A percentile compares a stretch with the other conserved stretches of the same genome.
These are phyloP conservation scores for Puccinellia tenuiflora DNA, from an alignment of 176 grass and related monocot genomes.

Conservation along the genomic window DNA sequence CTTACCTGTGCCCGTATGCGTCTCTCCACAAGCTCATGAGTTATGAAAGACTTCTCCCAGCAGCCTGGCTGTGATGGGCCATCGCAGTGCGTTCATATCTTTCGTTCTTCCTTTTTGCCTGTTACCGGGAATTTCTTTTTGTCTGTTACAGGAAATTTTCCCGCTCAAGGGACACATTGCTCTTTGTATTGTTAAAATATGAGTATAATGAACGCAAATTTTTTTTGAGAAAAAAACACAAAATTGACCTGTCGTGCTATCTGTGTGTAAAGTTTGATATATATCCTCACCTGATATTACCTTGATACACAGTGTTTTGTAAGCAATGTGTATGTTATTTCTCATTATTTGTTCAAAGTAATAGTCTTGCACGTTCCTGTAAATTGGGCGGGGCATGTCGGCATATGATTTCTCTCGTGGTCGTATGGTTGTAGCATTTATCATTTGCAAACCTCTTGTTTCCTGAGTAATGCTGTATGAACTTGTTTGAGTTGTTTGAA, in stretches of 20 bases:
- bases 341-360: too few species aligned
- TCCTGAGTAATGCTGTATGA: too few species aligned
- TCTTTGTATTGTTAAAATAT: neutral
- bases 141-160: neutral
- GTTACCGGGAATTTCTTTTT: neutral
- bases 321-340: too few species aligned
- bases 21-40: constrained; percentile 40
- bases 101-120: neutral
- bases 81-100: neutral
- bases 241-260: neutral
- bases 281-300: neutral
- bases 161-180: neutral
- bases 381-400: too few species aligned
- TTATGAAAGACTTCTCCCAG: constrained; percentile 9
- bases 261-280: neutral
- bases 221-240: neutral
- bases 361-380: too few species aligned
- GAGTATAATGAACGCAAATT: neutral
- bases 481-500: too few species aligned
- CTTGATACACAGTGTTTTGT: too few species aligned
- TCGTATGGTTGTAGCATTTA: too few species aligned
- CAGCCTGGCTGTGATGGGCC: neutral
- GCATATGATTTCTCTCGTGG: too few species aligned
- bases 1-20: constrained; percentile 65
- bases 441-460: too few species aligned